Conservation (phyloP, 2,329 filamentous ascomycete species). For the Epichloe sibirici region DNA sequence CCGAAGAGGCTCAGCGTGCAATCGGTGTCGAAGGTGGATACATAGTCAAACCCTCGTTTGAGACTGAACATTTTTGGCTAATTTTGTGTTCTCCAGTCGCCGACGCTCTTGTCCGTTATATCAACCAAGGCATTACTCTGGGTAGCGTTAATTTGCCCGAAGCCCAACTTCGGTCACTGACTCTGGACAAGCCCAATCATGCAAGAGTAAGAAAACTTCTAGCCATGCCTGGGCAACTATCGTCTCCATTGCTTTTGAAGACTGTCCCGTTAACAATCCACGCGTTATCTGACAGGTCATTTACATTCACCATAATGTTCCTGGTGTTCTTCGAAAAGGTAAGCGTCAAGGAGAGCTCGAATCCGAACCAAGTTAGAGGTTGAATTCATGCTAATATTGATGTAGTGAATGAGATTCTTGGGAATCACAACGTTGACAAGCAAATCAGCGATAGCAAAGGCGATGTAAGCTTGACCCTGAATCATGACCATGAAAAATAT, state of each 20-base stretch:
- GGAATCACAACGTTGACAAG: conserved; percentile 96
- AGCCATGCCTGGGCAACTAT: neutral
- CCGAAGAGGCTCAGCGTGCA: conserved; percentile 91
- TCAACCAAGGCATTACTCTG: conserved; percentile 85
- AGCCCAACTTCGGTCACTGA: conserved; percentile 78
- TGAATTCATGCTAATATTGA: neutral
- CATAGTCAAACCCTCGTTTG: conserved; percentile 3
- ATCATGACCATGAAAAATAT: neutral
- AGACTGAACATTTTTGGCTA: neutral
- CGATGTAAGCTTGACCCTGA: conserved; percentile 43
- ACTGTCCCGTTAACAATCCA: conserved; percentile 8
- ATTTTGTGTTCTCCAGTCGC: conserved; percentile 40
- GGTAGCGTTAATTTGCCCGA: conserved; percentile 97
- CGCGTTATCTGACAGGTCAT: conserved; percentile 46
- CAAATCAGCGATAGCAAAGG: conserved; percentile 94
- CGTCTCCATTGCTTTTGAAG: neutral
- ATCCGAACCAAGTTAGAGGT: neutral
- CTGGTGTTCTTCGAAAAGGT: conserved; percentile 82
- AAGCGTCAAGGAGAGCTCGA: conserved; percentile 10
- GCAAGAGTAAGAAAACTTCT: conserved; percentile 50
- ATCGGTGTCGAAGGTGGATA: conserved; percentile 73
- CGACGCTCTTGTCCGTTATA: conserved; percentile 80
- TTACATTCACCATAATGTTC: conserved; percentile 94
- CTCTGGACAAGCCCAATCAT: conserved; percentile 77
- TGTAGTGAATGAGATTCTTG: conserved; percentile 82